phyloP scores from a whole-genome alignment of 495 filamentous ascomycete genomes.

The Penicillium herquei region DNA sequence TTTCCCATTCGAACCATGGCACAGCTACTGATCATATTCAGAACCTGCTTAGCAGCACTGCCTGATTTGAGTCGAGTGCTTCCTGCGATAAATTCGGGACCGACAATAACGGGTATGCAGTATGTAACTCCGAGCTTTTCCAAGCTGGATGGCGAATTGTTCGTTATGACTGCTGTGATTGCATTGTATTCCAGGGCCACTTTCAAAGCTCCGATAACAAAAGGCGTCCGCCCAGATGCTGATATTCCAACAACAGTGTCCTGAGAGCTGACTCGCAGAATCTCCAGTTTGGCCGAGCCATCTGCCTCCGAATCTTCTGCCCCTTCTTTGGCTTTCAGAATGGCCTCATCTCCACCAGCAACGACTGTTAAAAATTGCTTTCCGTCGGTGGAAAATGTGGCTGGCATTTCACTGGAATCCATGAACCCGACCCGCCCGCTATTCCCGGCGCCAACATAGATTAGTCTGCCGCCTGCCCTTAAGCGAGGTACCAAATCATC shows the following conservation, averaged over 20 bases:
- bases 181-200: constrained; percentile 31
- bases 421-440: constrained; percentile 40
- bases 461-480: constrained; percentile 30
- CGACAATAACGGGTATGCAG: constrained; percentile 30
- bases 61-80: constrained; percentile 42
- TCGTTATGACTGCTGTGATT: constrained; percentile 34
- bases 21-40: constrained; percentile 42
- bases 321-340: constrained; percentile 38
- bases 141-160: constrained; percentile 29
- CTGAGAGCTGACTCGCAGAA: constrained; percentile 17
- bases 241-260: constrained; percentile 41
- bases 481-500: constrained; percentile 31
- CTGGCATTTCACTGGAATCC: constrained; percentile 40
- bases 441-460: constrained; percentile 42
- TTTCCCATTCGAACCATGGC: constrained; percentile 40
- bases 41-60: constrained; percentile 36
- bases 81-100: constrained; percentile 39
- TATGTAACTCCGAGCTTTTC: constrained; percentile 24
- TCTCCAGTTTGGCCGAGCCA: constrained; percentile 26
- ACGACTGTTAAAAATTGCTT: constrained; percentile 37
- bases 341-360: constrained; percentile 39
- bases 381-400: constrained; percentile 34
- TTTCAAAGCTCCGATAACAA: constrained; percentile 34
- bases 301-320: constrained; percentile 35
- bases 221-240: constrained; percentile 40